Evolutionary conservation across 805 yeast species (phyloP), one percentile per base, ranked within the genome.

Genomic region (Sungouiozyma intestinalis): DNA sequence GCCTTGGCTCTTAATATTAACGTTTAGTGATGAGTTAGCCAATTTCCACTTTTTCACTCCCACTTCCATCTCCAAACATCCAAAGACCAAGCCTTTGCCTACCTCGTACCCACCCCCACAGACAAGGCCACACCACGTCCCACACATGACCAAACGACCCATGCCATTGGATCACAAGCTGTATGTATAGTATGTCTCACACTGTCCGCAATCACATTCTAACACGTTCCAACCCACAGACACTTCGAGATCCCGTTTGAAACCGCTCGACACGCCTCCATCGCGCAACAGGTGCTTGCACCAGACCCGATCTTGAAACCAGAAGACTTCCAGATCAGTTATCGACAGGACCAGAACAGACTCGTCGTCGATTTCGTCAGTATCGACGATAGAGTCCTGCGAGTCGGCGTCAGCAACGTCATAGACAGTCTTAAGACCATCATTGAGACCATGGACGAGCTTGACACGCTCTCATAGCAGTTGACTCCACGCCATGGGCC

Each of bases 261-360:
- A 47, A 67, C 66, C 3, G 56, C 52, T 1, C 54, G 61, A 33
- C 90, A 85, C 51, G 87, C 94, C 0, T 39, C 42, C 3, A 78
- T 84, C 2, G 90, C 92, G 1, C 52, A 62, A 34, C 63, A 66
- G n/a, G 68, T 85, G 2, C 66, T 85, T 17, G 51, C 64, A 3
- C 94, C 90, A 1, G 96, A 86, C 55, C 94, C 95, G 1, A 78
- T 82, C n/a, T 66, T 87, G 47, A 79, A 76, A 54, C 79, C 80
- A 1, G 68, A 73, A 40, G 92, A 85, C 57, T 67, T 86, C 38
- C 57, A 61, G 15, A 79, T 78, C 3, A 50, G 49, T 1, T 77
- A 77, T 47, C 36, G 54, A 4, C 55, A 63, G 0, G 55, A 64
- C 3, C 72, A 58, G 2, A 53, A 49, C 16, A 47, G 46, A 0